Percentiles rank a stretch among this genome's conserved stretches.
These are phyloP conservation scores for Ganoderma leucocontextum DNA, from an alignment of 1,284 basidiomycete species.

Conservation along the genomic window DNA sequence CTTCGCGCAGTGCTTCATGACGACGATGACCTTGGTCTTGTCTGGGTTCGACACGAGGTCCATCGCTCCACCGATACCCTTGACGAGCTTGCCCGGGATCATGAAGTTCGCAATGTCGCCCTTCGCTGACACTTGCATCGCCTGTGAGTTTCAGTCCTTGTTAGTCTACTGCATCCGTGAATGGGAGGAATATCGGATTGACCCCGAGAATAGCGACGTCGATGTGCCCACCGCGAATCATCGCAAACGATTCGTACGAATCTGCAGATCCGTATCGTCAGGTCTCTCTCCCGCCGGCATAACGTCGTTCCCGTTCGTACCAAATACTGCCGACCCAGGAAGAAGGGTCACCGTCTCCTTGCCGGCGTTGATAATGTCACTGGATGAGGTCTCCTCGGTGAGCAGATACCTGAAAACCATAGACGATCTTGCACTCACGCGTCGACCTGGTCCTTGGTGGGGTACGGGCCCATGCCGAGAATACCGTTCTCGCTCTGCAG, in stretches of 20 bases:
- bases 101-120: constrained; percentile 99
- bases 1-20: constrained; percentile 93
- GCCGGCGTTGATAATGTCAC: constrained; percentile 94
- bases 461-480: constrained; percentile 95
- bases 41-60: constrained; percentile 96
- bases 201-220: constrained; percentile 89
- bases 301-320: constrained; percentile 46
- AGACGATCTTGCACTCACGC: constrained; percentile 63
- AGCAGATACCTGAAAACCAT: constrained; percentile 12
- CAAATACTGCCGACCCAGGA: constrained; percentile 93
- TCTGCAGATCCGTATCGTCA: constrained; percentile 51
- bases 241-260: constrained; percentile 91
- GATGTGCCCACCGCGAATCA: constrained; percentile 97
- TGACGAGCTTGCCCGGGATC: constrained; percentile 94
- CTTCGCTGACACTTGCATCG: constrained; percentile 93
- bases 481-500: constrained; percentile 96
- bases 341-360: constrained; percentile 95
- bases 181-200: constrained; percentile 32
- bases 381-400: constrained; percentile 39
- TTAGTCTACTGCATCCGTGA: constrained; percentile 20
- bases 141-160: constrained; percentile 52
- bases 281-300: constrained; percentile 14
- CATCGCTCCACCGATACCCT: constrained; percentile 98
- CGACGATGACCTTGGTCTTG: constrained; percentile 88
- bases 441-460: constrained; percentile 87